These are phyloP conservation scores for Schwanniomyces sp. DNA, from an alignment of 805 yeast species.

Conservation along the genomic window DNA sequence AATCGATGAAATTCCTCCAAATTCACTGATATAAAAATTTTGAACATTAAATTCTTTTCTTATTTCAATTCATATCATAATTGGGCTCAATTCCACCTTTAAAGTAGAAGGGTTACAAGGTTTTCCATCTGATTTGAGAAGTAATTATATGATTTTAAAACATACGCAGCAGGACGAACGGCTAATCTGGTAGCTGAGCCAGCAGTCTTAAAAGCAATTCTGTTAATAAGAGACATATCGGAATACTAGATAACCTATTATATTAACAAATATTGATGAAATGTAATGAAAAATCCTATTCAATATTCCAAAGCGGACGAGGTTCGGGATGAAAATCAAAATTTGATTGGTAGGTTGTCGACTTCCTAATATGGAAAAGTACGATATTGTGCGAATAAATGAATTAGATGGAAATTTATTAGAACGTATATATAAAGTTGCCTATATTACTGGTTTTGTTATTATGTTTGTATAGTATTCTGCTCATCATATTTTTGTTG, in stretches of 20 bases:
- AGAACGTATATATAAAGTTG: not conserved
- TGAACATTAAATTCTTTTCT: not conserved
- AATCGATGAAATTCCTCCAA: not conserved
- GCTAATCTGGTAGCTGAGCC: slow-evolving; percentile 43
- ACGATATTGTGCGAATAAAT: not conserved
- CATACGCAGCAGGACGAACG: slow-evolving; percentile 46
- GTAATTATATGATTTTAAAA: slow-evolving; percentile 7
- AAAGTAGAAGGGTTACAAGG: not conserved
- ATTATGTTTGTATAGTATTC: not conserved
- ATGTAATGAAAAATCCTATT: not conserved
- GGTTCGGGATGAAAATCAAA: slow-evolving; percentile 19
- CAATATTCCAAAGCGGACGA: slow-evolving; percentile 7
- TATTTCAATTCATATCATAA: not conserved
- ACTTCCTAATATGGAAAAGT: slow-evolving; percentile 26
- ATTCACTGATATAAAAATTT: not conserved
- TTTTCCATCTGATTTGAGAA: not conserved
- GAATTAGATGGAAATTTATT: not conserved
- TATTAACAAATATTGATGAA: slow-evolving; percentile 5
- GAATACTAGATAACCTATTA: slow-evolving; percentile 7
- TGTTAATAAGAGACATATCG: slow-evolving; percentile 42
- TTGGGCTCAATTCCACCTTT: not conserved
- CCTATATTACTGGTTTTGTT: not conserved
- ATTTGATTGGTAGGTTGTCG: slow-evolving; percentile 32
- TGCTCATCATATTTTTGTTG: slow-evolving; percentile 20
- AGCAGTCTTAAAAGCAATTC: slow-evolving; percentile 43